Evolutionary conservation across 148 eudicot genomes (phyloP), one percentile per base, ranked within the genome.

Genomic region (Euryodendron excelsum): DNA sequence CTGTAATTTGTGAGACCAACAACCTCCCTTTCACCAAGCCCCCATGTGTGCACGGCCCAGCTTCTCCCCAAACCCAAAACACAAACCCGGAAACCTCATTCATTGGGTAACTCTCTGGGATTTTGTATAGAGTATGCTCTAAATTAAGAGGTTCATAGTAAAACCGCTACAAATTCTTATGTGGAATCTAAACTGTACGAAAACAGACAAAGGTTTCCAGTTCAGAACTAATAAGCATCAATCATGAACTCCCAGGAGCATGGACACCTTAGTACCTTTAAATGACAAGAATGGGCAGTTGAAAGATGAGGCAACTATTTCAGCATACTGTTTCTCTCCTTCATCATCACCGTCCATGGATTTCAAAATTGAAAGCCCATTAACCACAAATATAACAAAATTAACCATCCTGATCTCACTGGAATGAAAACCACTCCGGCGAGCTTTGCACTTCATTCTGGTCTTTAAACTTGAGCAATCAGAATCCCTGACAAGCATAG

Each of bases 381-480:
- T 87, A 27, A 95, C 93, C 33, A 93, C 96, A 81, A 87, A 91
- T 80, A 95, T 86, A 47, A 95, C 98, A 84, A 79, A 95, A 85
- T 91, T 87, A 75, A 95, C 87, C 86, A 39, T 83, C 88, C 88
- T 90, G 73, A 53, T 73, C 79, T 75, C 80, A 78, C 69, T 34
- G 41, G 86, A 79, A 55, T 72, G 64, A 60, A 44, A 34, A 69
- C 76, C 77, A 75, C 83, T 74, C 48, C 80, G 87, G 44, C 79
- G 86, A 81, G 82, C 89, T 83, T 86, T 92, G 85, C 81, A 78
- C 71, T 83, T 79, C 82, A 91, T 75, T 56, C 68, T 69, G 80
- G 71, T 74, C 80, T 72, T 91, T 76, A 87, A 79, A 65, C 5
- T 77, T 6, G 82, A 58, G 77, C 78, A 56, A 67, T 95, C 97